Percentiles rank a stretch among this genome's conserved stretches.
These are phyloP conservation scores for Cudoniella acicularis DNA, from an alignment of 495 filamentous ascomycete genomes.

Conservation along the genomic window DNA sequence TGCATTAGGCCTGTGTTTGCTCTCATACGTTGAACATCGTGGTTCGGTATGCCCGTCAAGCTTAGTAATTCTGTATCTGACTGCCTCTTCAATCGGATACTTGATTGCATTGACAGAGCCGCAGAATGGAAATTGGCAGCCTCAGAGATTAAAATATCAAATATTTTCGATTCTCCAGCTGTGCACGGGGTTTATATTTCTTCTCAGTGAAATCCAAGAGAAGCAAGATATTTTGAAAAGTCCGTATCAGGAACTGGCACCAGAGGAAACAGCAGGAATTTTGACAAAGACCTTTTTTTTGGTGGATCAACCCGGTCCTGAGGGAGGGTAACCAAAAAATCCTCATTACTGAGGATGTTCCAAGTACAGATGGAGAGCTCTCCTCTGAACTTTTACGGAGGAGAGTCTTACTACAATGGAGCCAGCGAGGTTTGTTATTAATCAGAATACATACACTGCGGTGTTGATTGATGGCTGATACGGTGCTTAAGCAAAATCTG, in stretches of 20 bases:
- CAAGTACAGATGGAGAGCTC: slow-evolving; percentile 41
- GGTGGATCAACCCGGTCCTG: slow-evolving; percentile 61
- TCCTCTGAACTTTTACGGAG: slow-evolving; percentile 37
- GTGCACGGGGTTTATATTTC: not conserved
- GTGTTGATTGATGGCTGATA: slow-evolving; percentile 9
- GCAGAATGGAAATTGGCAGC: not conserved
- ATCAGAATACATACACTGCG: not conserved
- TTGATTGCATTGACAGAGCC: slow-evolving; percentile 33
- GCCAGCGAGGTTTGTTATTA: slow-evolving; percentile 12
- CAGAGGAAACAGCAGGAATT: slow-evolving; percentile 13
- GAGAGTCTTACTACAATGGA: slow-evolving; percentile 36
- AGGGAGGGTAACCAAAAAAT: slow-evolving; percentile 41
- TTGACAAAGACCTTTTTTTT: slow-evolving; percentile 46
- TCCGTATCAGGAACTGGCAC: not conserved
- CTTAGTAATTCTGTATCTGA: slow-evolving; percentile 49
- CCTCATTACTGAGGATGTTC: slow-evolving; percentile 44
- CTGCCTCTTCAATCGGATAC: slow-evolving; percentile 49
- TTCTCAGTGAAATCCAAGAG: slow-evolving; percentile 36
- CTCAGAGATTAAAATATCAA: slow-evolving; percentile 33
- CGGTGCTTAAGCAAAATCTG: slow-evolving; percentile 21
- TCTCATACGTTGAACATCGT: slow-evolving; percentile 51
- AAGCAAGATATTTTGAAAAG: slow-evolving; percentile 35
- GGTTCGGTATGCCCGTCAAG: slow-evolving; percentile 44
- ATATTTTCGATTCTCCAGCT: not conserved
- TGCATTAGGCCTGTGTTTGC: slow-evolving; percentile 32